Evolutionary conservation across 2,329 filamentous ascomycete genomes (phyloP), one percentile per base, ranked within the genome.

Genomic region (Magnaporthales sp.): DNA sequence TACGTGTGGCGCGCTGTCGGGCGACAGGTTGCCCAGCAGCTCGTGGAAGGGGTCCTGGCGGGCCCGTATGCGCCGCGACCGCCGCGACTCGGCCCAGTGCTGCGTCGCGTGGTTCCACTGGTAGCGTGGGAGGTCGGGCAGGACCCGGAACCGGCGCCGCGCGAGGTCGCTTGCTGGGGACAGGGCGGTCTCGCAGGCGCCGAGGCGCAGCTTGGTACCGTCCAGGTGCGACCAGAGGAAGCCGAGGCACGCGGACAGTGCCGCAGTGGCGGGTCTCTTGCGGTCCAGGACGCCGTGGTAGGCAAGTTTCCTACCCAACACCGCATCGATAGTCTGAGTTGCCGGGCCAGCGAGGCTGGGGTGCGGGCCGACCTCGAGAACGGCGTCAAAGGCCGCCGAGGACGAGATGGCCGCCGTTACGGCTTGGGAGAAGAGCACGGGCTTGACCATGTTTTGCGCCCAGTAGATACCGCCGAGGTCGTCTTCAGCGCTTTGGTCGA

Each of bases 381-480:
- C 71, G 2, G 79, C 62, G 13, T 77, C 72, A 0, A 79, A 78
- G 4, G 70, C 69, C 11, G 70, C 69, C 11, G 75, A 66, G 8
- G 73, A 70, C 5, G 62, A 30, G 3, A 74, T 64, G 2, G 68
- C 67, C 8, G 72, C 67, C 13, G 71, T 65, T 46, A 84, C 68
- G 0, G 80, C 81, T 6, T 74, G 71, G 9, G 76, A 72, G 68
- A 81, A 84, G 6, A 77, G 74, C 10, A 85, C 83, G 0, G 77
- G 77, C 2, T 76, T 78, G 0, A 78, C 75, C 70, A 84, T 70
- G 65, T 84, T 84, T 1, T 74, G 70, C 2, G 76, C 74, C 83
- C 83, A 85, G 69, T 84, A 85, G 27, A 13, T 4, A 10, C 22
- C 64, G 19, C 32, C 19, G 19, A 69, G 66, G 1, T 73, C 70